A percentile compares a stretch with the other conserved stretches of the same genome.
Conservation (phyloP, 1,139 yeast species). For the Blastobotrys ciferrii region DNA sequence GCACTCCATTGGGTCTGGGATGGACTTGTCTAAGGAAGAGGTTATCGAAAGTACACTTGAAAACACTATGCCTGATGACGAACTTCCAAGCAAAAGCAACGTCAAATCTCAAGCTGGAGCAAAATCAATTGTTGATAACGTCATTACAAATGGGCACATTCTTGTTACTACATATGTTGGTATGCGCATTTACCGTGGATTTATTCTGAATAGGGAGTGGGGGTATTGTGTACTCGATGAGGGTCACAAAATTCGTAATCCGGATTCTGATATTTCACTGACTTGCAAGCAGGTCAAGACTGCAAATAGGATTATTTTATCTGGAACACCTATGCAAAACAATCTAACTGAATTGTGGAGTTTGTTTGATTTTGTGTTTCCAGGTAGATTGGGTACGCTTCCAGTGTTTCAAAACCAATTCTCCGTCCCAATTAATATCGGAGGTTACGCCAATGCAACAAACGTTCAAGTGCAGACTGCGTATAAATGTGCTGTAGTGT, state of each 20-base stretch:
- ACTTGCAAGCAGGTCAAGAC: conserved; percentile 82
- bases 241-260: conserved; percentile 95
- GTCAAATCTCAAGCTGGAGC: conserved; percentile 32
- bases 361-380: conserved; percentile 88
- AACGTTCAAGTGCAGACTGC: conserved; percentile 96
- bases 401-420: conserved; percentile 94
- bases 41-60: conserved; percentile 50
- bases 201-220: conserved; percentile 73
- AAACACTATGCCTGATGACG: conserved; percentile 46
- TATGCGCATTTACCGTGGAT: conserved; percentile 68
- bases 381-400: conserved; percentile 89
- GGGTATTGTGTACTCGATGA: conserved; percentile 90
- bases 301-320: conserved; percentile 75
- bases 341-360: conserved; percentile 92
- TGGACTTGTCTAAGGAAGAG: conserved; percentile 55
- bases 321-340: conserved; percentile 97
- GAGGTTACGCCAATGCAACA: conserved; percentile 98
- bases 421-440: conserved; percentile 87
- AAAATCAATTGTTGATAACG: conserved; percentile 48
- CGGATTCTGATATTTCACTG: conserved; percentile 84
- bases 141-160: conserved; percentile 66
- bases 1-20: conserved; percentile 91
- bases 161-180: conserved; percentile 92
- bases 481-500: conserved; percentile 88
- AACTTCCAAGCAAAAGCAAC: conserved; percentile 23